A percentile compares a stretch with the other conserved stretches of the same genome.
These are phyloP conservation scores for Fragaria nilgerrensis DNA, from an alignment of 306 rosid species.

Conservation along the genomic window DNA sequence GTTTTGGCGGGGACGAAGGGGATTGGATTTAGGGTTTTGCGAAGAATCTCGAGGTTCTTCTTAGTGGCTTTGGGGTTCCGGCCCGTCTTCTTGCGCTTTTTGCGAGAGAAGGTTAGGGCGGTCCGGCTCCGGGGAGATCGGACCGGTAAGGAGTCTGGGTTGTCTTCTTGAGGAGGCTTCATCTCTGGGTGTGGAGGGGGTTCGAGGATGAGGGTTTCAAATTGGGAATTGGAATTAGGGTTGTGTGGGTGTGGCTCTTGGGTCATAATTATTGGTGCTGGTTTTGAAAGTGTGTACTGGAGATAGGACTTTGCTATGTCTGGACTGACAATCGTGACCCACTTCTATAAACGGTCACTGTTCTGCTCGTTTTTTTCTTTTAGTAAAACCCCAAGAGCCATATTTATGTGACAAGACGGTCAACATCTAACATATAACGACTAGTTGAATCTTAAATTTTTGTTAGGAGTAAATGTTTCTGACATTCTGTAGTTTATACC, in stretches of 20 bases:
- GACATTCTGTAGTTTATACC: too few species aligned
- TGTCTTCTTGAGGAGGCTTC: neutral
- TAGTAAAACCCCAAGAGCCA: too few species aligned
- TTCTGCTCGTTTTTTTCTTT: too few species aligned
- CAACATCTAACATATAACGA: too few species aligned
- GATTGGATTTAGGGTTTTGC: slow-evolving; percentile 59
- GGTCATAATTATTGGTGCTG: neutral
- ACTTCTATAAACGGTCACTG: too few species aligned
- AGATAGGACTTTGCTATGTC: too few species aligned
- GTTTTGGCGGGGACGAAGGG: slow-evolving; percentile 59
- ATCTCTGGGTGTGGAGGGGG: neutral
- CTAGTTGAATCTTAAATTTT: too few species aligned
- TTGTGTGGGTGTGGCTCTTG: neutral
- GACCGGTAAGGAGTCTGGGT: slow-evolving; percentile 28
- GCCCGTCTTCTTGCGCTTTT: neutral
- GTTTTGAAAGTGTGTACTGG: too few species aligned
- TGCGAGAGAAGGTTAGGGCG: slow-evolving; percentile 23
- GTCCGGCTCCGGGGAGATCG: slow-evolving; percentile 32
- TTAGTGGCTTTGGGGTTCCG: slow-evolving; percentile 35
- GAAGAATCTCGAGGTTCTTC: slow-evolving; percentile 50
- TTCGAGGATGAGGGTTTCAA: slow-evolving; percentile 20
- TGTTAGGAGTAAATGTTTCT: too few species aligned
- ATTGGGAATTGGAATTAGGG: slow-evolving; percentile 14
- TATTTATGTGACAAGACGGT: too few species aligned
- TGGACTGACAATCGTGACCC: too few species aligned